Evolutionary conservation across 371 early-diverging fungal genomes (phyloP), one percentile per base, ranked within the genome.

Genomic region (Vairimorpha ceranae): DNA sequence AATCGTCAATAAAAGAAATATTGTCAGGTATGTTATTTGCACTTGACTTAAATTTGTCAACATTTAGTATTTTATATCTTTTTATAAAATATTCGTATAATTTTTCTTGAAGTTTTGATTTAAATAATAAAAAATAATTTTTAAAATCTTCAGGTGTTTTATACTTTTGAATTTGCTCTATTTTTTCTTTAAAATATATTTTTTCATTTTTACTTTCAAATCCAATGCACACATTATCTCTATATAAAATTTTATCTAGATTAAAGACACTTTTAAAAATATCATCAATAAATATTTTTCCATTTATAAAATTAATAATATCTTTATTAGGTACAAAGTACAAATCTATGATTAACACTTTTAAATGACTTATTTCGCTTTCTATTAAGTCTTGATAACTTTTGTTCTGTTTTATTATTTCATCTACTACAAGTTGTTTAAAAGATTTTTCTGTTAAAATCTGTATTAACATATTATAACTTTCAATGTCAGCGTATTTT

Each of bases 291-390:
- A n/a, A 21, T 0, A 8, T 23, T 29, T 23, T 76, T 25, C 29
- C 59, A 38, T 48, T 66, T 46, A 87, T 66, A 32, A 86, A 86
- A 75, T 85, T 85, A 35, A 87, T 79, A 0, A 87, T 79, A 76
- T 87, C 86, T 17, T 86, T 85, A 77, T 87, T 86, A 23, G 86
- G 85, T 46, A 87, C 56, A 71, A 87, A 86, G 75, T 86, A 87
- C 63, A 86, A 86, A 10, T 48, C 48, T 12, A 6, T n/a, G 86
- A 78, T 15, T 86, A 79, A 12, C 56, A 32, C 33, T 56, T 38
- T 35, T 67, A 48, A n/a, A 48, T 10, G 3, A n/a, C n/a, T 21
- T 10, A 48, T 48, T 21, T 48, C 38, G 6, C n/a, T n/a, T 12
- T 14, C n/a, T 4, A 48, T 12, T 48, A 12, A 12, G 14, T 48